Evolutionary conservation across 2,329 filamentous ascomycete genomes (phyloP), one percentile per base, ranked within the genome.

Genomic region (Colletotrichum plurivorum): DNA sequence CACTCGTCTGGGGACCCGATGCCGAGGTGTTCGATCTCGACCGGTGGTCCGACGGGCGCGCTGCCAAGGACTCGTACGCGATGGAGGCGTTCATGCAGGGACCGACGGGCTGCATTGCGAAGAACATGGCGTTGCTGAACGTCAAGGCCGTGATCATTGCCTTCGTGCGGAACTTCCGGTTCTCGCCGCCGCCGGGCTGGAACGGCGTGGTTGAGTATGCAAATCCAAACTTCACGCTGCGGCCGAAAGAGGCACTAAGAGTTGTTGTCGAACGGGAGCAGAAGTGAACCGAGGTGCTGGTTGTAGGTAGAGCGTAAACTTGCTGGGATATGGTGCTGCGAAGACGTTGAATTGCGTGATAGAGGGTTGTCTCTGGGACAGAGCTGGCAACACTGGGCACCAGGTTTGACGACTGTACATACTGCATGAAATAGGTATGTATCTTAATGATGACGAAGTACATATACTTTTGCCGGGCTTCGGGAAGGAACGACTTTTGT

Each of bases 1-100:
- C 73, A 16, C 22, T 54, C 0, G 72, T 78, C 41, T 79, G 78
- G 78, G 78, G 77, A 18, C 63, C 69, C 0, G 72, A 76, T 27
- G 76, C 71, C 9, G 72, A 75, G n/a, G 39, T 59, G 8, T 75
- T 77, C 56, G 69, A 75, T 39, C 78, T 77, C 2, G 70, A 73
- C n/a, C 75, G 78, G 41, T 79, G 77, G 78, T 72, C 70, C 5
- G 69, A 69, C 10, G 73, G 74, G 5, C 68, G 68, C 4, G 72
- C 74, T 46, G 61, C 71, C 9, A 73, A 70, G 46, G 63, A 63
- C 45, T 63, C 49, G 15, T 79, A 76, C 51, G 75, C 76, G 6
- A 75, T 76, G 53, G 71, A 71, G 39, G 63, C 75, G 20, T 80
- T 80, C 57, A 46, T 72, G 18, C 69, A 71, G 27, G 71, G 71